These are phyloP conservation scores for Massarina eburnea DNA, from an alignment of 2,329 filamentous ascomycete genomes.

Conservation along the genomic window DNA sequence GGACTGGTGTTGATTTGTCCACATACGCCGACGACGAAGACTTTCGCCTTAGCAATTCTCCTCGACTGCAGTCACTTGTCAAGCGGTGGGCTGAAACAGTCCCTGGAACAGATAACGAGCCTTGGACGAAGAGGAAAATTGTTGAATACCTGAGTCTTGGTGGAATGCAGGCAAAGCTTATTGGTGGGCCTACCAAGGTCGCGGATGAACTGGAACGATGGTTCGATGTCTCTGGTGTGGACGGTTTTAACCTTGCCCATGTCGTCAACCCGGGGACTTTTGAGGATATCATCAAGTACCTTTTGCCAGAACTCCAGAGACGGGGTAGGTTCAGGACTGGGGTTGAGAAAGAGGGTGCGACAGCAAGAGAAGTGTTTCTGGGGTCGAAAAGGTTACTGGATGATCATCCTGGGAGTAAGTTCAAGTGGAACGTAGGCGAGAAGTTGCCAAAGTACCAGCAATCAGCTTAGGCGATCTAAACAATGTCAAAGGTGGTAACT, in stretches of 20 bases:
- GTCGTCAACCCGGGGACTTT: constrained; percentile 22
- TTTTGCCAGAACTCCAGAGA: constrained; percentile 26
- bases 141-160: constrained; percentile 67
- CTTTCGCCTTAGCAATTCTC: constrained; percentile 32
- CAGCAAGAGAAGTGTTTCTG: constrained; percentile 10
- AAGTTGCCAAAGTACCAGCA: constrained; percentile 5
- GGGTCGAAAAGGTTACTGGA: constrained; percentile 11
- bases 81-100: constrained; percentile 16
- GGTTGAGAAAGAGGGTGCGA: constrained; percentile 11
- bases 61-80: constrained; percentile 16
- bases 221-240: constrained; percentile 67
- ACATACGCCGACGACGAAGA: constrained; percentile 63
- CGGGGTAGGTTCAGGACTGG: constrained; percentile 34
- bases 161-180: constrained; percentile 62
- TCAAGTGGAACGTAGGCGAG: constrained; percentile 7
- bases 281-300: constrained; percentile 22
- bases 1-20: constrained; percentile 66
- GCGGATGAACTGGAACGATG: constrained; percentile 68
- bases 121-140: constrained; percentile 70
- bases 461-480: too few relatives aligned
- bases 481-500: too few relatives aligned
- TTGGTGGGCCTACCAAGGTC: constrained; percentile 64
- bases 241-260: constrained; percentile 68
- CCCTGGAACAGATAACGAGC: constrained; percentile 46
- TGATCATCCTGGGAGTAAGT: constrained; percentile 14